phyloP scores from a whole-genome alignment of 495 filamentous ascomycete genomes.

The Penicillium pulvis region DNA sequence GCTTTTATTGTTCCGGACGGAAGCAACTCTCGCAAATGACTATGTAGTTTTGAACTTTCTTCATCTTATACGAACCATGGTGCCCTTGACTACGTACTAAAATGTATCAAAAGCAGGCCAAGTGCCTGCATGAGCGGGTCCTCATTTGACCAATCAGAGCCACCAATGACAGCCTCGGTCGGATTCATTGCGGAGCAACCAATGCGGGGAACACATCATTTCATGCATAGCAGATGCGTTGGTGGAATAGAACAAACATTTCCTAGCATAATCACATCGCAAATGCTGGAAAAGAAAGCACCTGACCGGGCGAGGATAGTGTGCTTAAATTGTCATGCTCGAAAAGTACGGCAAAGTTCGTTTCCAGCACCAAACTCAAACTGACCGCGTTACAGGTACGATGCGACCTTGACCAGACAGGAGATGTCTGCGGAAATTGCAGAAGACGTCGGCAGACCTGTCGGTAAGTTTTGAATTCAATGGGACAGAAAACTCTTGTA shows the following conservation, averaged over 20 bases:
- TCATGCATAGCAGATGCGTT: background rate
- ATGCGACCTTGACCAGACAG: constrained; percentile 15
- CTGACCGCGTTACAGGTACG: constrained; percentile 4
- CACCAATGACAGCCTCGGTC: too few relatives aligned
- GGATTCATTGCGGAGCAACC: background rate
- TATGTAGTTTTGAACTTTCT: too few relatives aligned
- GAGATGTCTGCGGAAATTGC: constrained; percentile 13
- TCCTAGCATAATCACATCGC: background rate
- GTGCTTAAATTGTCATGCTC: background rate
- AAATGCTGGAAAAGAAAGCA: background rate
- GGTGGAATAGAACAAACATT: background rate
- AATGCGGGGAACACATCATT: background rate
- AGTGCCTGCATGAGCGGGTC: too few relatives aligned
- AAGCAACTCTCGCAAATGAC: too few relatives aligned
- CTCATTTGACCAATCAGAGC: too few relatives aligned
- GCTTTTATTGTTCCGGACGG: too few relatives aligned
- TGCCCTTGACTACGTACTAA: too few relatives aligned
- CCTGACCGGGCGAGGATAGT: background rate
- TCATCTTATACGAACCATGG: too few relatives aligned
- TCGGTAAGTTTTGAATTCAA: background rate
- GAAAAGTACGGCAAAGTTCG: background rate
- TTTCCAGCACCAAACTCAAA: background rate
- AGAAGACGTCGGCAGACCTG: constrained; percentile 7
- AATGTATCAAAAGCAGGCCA: too few relatives aligned
- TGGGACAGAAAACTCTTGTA: background rate